A percentile compares a stretch with the other conserved stretches of the same genome.
Conservation (phyloP, 257 asterid genomes). For the Solanum medicagineum region DNA sequence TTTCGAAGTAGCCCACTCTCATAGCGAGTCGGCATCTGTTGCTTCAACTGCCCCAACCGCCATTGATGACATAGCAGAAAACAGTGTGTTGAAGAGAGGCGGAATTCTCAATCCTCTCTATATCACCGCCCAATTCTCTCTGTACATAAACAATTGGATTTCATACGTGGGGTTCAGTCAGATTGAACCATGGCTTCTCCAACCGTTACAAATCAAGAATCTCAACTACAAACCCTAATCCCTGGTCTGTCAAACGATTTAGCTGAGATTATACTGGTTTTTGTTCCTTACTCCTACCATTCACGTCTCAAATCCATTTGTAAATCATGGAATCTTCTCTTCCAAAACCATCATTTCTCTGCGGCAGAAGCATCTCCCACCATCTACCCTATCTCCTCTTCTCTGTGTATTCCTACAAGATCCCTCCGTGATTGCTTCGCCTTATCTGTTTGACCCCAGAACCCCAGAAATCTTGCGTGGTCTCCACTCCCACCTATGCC, state of each 20-base stretch:
- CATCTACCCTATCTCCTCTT: slow-evolving; percentile 31
- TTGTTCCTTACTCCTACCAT: slow-evolving; percentile 64
- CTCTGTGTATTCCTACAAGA: slow-evolving; percentile 77
- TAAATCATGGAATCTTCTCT: slow-evolving; percentile 73
- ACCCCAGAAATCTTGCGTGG: slow-evolving; percentile 59
- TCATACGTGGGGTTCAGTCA: background rate
- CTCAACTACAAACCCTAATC: slow-evolving; percentile 36
- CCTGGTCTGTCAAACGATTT: slow-evolving; percentile 80
- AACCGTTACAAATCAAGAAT: slow-evolving; percentile 10
- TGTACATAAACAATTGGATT: background rate
- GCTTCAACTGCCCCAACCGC: background rate
- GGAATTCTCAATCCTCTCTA: background rate
- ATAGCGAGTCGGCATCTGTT: background rate
- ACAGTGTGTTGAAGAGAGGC: background rate
- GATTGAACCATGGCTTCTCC: slow-evolving; percentile 32
- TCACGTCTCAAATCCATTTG: slow-evolving; percentile 62
- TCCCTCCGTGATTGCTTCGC: slow-evolving; percentile 51
- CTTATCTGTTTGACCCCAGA: slow-evolving; percentile 59
- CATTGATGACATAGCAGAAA: background rate
- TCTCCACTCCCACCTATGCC: slow-evolving; percentile 74
- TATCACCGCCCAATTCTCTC: background rate
- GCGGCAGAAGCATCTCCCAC: slow-evolving; percentile 38
- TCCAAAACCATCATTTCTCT: slow-evolving; percentile 45
- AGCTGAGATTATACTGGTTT: slow-evolving; percentile 53
- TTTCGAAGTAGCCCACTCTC: background rate